Base-by-base conservation (phyloP, 495 filamentous ascomycete genomes). In the Lichenothelia convexa region DNA sequence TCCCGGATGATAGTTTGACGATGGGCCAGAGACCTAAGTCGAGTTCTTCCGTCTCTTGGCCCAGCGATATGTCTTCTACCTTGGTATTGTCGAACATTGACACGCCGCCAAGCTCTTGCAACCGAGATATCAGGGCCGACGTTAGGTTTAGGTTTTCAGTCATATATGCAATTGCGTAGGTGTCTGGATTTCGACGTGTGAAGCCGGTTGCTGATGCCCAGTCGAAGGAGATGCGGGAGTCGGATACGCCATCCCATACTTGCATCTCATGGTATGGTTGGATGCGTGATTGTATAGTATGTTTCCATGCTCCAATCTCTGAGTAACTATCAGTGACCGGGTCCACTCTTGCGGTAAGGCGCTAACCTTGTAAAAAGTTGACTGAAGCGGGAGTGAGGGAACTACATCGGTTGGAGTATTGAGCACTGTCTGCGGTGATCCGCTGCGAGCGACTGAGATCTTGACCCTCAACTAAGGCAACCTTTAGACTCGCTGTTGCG, bases 211-310 rank as follows among this genome's bases (percentile, higher is more conserved):
- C 65, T 13, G 61, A 56, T 18, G 65, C 60, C 69, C 73, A 78
- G 57, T 89, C 79, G 55, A 99, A 99, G 38, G 79, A 75, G 53
- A 99, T 92, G 32, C 73, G 68, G 24, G 85, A 77, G 36, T 71
- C 80, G 12, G 79, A 78, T 37, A 93, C 73, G 37, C 89, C 89
- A 57, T 99, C 89, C 89, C 89, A 99, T 7, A 97, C 87, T 44
- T 75, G 61, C 89, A 99, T 99, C 42, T 81, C 77, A 30, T 87
- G 71, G 54, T 94, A 99, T 2, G 70, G 62, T 55, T 93, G 86
- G 11, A 85, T 68, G n/a, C 91, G 67, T 2, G 65, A 57, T 6
- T 50, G 48, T 36, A 78, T 63, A 19, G 92, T 51, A 47, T 86
- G 70, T n/a, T 63, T 55, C 87, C 87, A 99, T 5, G 79, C 89